These are phyloP conservation scores for Leucocoprinus sp. DNA, from an alignment of 768 basidiomycete species.

Conservation along the genomic window DNA sequence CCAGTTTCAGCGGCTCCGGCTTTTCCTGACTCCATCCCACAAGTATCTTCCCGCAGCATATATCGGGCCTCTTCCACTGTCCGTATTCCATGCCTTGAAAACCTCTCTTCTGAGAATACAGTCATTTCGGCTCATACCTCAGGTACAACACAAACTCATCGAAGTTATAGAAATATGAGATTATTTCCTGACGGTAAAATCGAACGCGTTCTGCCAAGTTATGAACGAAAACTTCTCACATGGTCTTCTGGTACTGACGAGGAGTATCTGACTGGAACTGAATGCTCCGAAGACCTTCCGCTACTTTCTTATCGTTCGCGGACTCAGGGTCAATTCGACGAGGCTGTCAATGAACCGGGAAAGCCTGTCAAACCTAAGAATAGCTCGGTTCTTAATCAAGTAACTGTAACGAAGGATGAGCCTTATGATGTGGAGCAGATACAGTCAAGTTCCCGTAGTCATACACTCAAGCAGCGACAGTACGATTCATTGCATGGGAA, in stretches of 20 bases:
- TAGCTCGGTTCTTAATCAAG: background rate
- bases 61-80: background rate
- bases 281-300: background rate
- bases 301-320: no score
- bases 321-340: no score
- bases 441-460: background rate
- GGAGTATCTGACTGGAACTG: background rate
- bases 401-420: background rate
- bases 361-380: no score
- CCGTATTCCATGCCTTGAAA: background rate
- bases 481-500: background rate
- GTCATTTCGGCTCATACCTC: background rate
- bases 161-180: background rate
- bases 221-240: background rate
- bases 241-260: background rate
- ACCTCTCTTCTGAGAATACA: background rate
- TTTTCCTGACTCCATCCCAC: background rate
- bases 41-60: background rate
- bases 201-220: background rate
- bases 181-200: no score
- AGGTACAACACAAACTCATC: background rate
- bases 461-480: background rate
- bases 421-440: slow-evolving; percentile 1
- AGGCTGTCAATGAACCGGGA: no score
- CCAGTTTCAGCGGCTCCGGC: background rate